Percentiles rank a stretch among this genome's conserved stretches.
phyloP scores from a whole-genome alignment of 441 rosid genomes.

The Eruca vesicaria region DNA sequence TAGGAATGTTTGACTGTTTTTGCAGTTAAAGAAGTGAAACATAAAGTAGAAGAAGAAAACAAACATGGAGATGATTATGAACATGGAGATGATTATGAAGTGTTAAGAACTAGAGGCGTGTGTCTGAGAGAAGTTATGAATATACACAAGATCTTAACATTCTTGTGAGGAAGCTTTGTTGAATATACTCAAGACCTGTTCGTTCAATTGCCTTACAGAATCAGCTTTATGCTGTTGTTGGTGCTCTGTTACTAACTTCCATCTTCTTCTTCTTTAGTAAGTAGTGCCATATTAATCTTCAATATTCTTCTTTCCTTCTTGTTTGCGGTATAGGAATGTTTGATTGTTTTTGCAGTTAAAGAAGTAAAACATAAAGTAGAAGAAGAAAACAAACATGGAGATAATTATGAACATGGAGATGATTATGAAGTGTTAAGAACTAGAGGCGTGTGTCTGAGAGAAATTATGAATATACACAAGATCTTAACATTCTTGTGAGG shows the following conservation, averaged over 20 bases:
- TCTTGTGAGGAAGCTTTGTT: neutral
- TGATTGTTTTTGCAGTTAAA: neutral
- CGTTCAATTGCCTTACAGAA: neutral
- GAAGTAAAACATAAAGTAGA: neutral
- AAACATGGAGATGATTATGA: too few species aligned
- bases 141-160: too few species aligned
- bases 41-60: constrained; percentile 22
- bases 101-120: too few species aligned
- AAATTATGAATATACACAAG: too few species aligned
- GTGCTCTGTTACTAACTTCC: neutral
- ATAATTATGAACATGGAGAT: too few species aligned
- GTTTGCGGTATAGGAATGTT: neutral
- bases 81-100: too few species aligned
- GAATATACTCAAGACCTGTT: neutral
- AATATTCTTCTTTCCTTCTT: neutral
- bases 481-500: neutral
- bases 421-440: too few species aligned
- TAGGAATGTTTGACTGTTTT: neutral
- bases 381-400: constrained; percentile 28
- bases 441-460: too few species aligned
- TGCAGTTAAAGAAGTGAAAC: constrained; percentile 4
- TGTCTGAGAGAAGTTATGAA: too few species aligned
- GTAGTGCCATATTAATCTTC: neutral
- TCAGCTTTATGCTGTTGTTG: neutral
- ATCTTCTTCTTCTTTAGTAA: neutral